Percentiles rank a stretch among this genome's conserved stretches.
These are phyloP conservation scores for Plenodomus biglobosus DNA, from an alignment of 2,329 filamentous ascomycete species.

Conservation along the genomic window DNA sequence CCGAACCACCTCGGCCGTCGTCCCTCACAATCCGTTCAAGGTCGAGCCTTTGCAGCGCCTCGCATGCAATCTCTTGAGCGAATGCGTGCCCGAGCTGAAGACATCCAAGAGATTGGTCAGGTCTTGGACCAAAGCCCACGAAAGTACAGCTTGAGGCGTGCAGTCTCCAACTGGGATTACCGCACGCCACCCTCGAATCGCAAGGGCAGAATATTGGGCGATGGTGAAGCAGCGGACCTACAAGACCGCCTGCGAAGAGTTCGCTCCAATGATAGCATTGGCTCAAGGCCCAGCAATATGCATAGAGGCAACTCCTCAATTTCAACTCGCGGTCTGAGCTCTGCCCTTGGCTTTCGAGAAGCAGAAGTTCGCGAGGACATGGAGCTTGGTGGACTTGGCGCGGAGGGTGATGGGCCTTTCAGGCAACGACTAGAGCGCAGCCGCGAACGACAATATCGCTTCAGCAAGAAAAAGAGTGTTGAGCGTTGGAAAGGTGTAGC, in stretches of 20 bases:
- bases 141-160: constrained; percentile 38
- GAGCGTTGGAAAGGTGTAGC: constrained; percentile 41
- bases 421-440: constrained; percentile 37
- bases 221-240: constrained; percentile 34
- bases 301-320: constrained; percentile 24
- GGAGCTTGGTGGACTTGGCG: constrained; percentile 32
- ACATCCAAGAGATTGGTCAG: constrained; percentile 46
- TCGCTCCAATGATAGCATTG: constrained; percentile 37
- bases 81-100: constrained; percentile 46
- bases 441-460: constrained; percentile 35
- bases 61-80: constrained; percentile 54
- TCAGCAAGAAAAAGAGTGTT: constrained; percentile 38
- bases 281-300: constrained; percentile 19
- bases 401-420: constrained; percentile 29
- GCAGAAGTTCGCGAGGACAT: constrained; percentile 43
- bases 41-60: constrained; percentile 56
- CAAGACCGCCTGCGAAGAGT: constrained; percentile 33
- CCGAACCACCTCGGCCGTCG: constrained; percentile 35
- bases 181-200: constrained; percentile 40
- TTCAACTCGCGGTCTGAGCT: constrained; percentile 26
- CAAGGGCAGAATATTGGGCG: constrained; percentile 35
- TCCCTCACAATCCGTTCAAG: constrained; percentile 49
- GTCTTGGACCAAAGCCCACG: constrained; percentile 50
- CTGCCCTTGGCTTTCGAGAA: constrained; percentile 40
- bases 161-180: constrained; percentile 36